These are phyloP conservation scores for Candida khao-thaluensis DNA, from an alignment of 805 yeast species.

Conservation along the genomic window DNA sequence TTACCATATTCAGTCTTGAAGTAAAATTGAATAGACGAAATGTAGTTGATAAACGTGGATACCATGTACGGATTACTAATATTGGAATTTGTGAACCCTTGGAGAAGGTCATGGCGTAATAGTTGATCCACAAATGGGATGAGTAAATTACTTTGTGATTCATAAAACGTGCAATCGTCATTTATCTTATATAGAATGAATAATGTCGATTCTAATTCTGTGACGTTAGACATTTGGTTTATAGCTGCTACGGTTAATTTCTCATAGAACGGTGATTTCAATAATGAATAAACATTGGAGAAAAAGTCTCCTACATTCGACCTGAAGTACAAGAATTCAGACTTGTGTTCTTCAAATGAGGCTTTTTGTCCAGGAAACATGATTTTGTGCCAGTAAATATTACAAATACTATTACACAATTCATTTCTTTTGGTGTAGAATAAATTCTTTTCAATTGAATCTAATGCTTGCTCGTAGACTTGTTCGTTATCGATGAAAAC, in stretches of 20 bases:
- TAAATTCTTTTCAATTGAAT: constrained; percentile 14
- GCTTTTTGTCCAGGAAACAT: constrained; percentile 21
- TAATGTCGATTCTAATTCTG: constrained; percentile 55
- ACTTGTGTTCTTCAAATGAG: constrained; percentile 27
- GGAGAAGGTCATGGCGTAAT: constrained; percentile 19
- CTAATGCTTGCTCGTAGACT: constrained; percentile 19
- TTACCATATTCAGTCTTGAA: constrained; percentile 49
- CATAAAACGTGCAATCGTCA: constrained; percentile 48
- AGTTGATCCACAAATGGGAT: constrained; percentile 26
- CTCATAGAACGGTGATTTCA: constrained; percentile 53
- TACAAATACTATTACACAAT: constrained; percentile 53
- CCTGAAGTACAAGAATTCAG: constrained; percentile 69
- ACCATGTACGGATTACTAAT: constrained; percentile 7
- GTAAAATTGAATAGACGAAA: constrained; percentile 61
- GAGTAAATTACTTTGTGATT: constrained; percentile 18
- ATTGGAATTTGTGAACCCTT: background rate
- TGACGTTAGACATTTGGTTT: constrained; percentile 11
- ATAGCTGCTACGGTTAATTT: constrained; percentile 39
- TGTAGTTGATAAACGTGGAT: constrained; percentile 53
- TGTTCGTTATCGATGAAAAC: constrained; percentile 51
- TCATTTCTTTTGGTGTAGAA: constrained; percentile 21
- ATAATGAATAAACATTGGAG: constrained; percentile 65
- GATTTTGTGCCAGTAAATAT: constrained; percentile 67
- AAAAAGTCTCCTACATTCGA: constrained; percentile 75
- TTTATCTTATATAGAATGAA: constrained; percentile 58